Evolutionary conservation across 805 yeast species (phyloP), one percentile per base, ranked within the genome.

Genomic region (Saturnispora besseyi): DNA sequence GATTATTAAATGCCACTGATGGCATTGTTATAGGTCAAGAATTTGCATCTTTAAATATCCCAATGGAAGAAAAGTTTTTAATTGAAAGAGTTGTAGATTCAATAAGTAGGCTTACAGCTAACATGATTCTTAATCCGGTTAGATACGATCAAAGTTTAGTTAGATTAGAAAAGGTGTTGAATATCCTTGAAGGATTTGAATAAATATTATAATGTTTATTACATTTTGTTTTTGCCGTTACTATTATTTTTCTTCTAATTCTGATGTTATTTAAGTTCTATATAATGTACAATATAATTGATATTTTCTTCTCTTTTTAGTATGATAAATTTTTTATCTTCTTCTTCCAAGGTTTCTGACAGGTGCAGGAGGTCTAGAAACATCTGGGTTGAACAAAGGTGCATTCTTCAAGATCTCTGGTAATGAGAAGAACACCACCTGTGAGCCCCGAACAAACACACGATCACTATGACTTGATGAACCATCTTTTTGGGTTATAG

Each of bases 331-430:
- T 8, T 11, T 13, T 36, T 12, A 45, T n/a, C 24, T 36, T 24
- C 34, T 31, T 34, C 43, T 41, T 45, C 41, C 41, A 11, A 29
- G 51, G 8, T 83, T 84, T 58, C 87, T 73, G 33, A 82, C 75
- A 7, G 89, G 89, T 18, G 88, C 87, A 45, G 80, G 77, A 3
- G 87, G 88, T 62, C 77, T 82, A 24, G 76, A 77, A 46, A 71
- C 66, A 48, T 55, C 59, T 1, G 71, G 62, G 65, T 79, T 81
- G 59, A 91, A 84, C 81, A 90, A 78, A 12, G 98, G 98, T 1
- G 98, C 96, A 62, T 88, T 80, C 59, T 75, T 77, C 47, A 91
- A 74, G 67, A 90, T 81, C 46, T 91, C 98, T 0, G 99, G 99
- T 5, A 93, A 81, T 21, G 83, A 79, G 55, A 93, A 76, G 65